These are phyloP conservation scores for Hygrophorus pudorinus DNA, from an alignment of 768 basidiomycete genomes.

Conservation along the genomic window DNA sequence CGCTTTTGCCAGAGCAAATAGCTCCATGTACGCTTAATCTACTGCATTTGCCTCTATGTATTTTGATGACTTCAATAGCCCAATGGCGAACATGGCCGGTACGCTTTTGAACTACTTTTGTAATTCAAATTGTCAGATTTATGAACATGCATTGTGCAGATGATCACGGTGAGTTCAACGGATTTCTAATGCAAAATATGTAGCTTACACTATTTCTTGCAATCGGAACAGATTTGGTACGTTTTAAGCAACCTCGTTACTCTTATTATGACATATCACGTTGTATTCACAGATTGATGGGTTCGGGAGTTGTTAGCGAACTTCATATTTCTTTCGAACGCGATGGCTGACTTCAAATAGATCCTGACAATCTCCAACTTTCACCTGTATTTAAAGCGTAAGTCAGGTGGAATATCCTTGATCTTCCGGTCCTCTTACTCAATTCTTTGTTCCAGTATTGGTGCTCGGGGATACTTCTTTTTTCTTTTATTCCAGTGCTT, in stretches of 20 bases:
- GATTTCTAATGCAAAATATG: not conserved
- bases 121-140: not conserved
- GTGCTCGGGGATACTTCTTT: conserved; percentile 80
- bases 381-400: conserved; percentile 68
- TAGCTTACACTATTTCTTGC: not conserved
- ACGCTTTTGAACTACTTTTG: conserved; percentile 15
- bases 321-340: not conserved
- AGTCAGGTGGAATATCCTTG: conserved; percentile 10
- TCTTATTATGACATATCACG: not conserved
- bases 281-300: conserved; percentile 52
- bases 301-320: conserved; percentile 64
- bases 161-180: conserved; percentile 57
- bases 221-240: conserved; percentile 14
- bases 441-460: conserved; percentile 44
- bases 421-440: conserved; percentile 1
- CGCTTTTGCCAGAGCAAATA: conserved; percentile 85
- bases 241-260: conserved; percentile 2
- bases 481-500: conserved; percentile 94
- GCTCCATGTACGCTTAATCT: conserved; percentile 61
- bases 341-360: conserved; percentile 24
- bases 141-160: conserved; percentile 28
- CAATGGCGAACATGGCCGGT: conserved; percentile 86
- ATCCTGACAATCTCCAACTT: conserved; percentile 71
- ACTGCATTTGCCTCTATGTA: conserved; percentile 2
- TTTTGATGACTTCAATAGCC: conserved; percentile 29